Conservation (phyloP, 495 filamentous ascomycete species). For the Aspergillus leporis region DNA sequence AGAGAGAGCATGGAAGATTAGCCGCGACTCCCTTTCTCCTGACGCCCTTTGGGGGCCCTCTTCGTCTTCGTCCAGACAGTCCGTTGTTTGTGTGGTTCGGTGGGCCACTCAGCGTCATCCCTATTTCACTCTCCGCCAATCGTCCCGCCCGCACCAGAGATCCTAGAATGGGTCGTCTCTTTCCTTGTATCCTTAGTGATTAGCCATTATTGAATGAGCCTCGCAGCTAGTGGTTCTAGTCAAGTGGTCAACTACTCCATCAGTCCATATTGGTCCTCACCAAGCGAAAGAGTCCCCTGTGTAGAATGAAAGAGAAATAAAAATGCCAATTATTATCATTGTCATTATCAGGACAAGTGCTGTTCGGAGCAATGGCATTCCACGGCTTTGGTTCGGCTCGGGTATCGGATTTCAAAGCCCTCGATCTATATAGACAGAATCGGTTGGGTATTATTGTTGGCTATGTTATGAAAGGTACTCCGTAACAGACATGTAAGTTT, state of each 20-base stretch:
- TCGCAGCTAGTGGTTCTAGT: conserved; percentile 17
- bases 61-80: conserved; percentile 26
- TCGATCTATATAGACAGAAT: no score
- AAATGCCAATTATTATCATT: not conserved
- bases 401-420: not conserved
- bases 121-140: conserved; percentile 44
- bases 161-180: conserved; percentile 9
- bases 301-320: not conserved
- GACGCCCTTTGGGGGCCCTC: not conserved
- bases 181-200: conserved; percentile 4
- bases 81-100: conserved; percentile 46
- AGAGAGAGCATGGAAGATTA: not conserved
- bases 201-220: conserved; percentile 23
- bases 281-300: not conserved
- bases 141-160: conserved; percentile 26
- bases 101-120: conserved; percentile 49
- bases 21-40: not conserved
- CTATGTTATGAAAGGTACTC: not conserved
- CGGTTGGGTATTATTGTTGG: no score
- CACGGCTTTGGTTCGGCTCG: not conserved
- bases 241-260: conserved; percentile 3
- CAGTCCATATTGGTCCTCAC: not conserved
- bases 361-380: not conserved
- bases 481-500: not conserved
- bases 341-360: not conserved